A percentile compares a stretch with the other conserved stretches of the same genome.
Evolutionary conservation across 169 alveolate species (phyloP).

Genomic region (Cryptosporidium parvum): DNA sequence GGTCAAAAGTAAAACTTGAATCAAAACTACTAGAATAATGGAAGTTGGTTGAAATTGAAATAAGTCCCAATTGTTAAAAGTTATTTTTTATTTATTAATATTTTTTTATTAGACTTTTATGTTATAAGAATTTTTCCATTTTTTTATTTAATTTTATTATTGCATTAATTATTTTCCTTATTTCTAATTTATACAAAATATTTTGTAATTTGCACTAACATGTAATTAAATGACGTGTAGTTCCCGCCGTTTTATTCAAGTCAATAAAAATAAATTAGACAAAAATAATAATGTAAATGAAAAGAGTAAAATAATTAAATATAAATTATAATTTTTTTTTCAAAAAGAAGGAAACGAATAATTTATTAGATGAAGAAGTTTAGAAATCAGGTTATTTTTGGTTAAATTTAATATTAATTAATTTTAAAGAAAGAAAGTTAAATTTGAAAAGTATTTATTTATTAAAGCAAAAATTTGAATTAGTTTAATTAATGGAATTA

Average conservation of each 20-base stretch:
- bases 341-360: no score
- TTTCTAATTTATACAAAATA: not conserved
- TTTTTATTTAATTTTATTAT: not conserved
- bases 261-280: not conserved
- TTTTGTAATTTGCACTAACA: not conserved
- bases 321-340: no score
- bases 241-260: slow-evolving; percentile 11
- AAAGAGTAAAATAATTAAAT: not conserved
- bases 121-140: not conserved
- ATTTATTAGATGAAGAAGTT: not conserved
- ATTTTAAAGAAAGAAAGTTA: no score
- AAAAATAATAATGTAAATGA: not conserved
- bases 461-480: no score
- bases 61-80: not conserved
- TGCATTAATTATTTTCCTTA: not conserved
- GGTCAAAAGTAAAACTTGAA: slow-evolving; percentile 55
- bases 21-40: slow-evolving; percentile 34
- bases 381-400: not conserved
- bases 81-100: no score
- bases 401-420: no score
- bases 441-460: no score
- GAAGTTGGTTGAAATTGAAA: not conserved
- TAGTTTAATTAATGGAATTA: no score
- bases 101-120: not conserved
- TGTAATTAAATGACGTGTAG: slow-evolving; percentile 3